phyloP scores from a whole-genome alignment of 1,284 basidiomycete species.

The Psilocybe mexicana region DNA sequence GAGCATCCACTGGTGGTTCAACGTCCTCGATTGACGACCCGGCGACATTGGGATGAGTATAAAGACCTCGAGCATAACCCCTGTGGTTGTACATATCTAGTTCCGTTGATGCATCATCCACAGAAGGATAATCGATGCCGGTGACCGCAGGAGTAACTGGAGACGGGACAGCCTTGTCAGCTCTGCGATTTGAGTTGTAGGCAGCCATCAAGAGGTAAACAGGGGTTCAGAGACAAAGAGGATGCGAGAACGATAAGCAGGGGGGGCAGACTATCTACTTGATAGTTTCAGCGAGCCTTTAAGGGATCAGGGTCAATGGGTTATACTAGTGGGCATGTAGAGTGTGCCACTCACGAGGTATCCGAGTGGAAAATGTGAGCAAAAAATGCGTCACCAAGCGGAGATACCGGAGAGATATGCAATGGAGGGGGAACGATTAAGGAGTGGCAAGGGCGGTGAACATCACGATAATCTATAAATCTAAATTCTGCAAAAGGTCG shows the following conservation, averaged over 20 bases:
- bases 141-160: conserved; percentile 45
- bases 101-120: conserved; percentile 36
- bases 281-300: conserved; percentile 22
- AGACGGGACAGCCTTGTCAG: conserved; percentile 32
- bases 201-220: conserved; percentile 28
- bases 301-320: conserved; percentile 25
- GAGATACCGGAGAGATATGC: conserved; percentile 29
- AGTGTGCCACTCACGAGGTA: conserved; percentile 41
- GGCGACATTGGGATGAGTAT: conserved; percentile 37
- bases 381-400: conserved; percentile 28
- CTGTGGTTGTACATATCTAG: conserved; percentile 29
- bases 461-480: conserved; percentile 32
- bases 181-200: conserved; percentile 29
- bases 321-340: conserved; percentile 21
- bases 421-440: conserved; percentile 24
- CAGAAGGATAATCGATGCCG: conserved; percentile 43
- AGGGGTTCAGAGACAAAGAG: conserved; percentile 11
- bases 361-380: conserved; percentile 22
- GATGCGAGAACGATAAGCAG: conserved; percentile 23
- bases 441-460: conserved; percentile 20
- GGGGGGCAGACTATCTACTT: conserved; percentile 7
- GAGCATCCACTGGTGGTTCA: conserved; percentile 41
- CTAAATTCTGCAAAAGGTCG: conserved; percentile 21
- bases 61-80: conserved; percentile 26
- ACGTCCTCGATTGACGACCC: conserved; percentile 40